Evolutionary conservation across 2,329 filamentous ascomycete species (phyloP), one percentile per base, ranked within the genome.

Genomic region (Alternaria sp.): DNA sequence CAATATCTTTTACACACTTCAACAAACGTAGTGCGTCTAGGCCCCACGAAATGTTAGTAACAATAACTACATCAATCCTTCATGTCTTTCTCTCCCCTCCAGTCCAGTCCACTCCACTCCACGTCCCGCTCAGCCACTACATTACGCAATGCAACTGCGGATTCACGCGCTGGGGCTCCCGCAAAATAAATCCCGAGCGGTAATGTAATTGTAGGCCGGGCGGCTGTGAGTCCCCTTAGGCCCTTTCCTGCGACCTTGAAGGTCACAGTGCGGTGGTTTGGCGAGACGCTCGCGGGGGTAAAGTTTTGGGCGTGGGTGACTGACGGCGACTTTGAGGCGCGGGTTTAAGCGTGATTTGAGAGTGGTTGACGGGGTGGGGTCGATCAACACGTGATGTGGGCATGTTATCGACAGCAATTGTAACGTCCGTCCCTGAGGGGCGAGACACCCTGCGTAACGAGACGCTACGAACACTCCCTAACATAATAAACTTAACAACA

Each of bases 401-500:
- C 37, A 3, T 40, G 17, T 17, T 2, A 21, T 40, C 7, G 37
- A n/a, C 17, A 40, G 17, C 37, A 21, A 40, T 40, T 40, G 17
- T 55, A 51, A 39, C 33, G 40, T 53, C 51, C 40, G 8, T 53
- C 40, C 51, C 28, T 50, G 14, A 3, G 31, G 13, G 14, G 5
- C 5, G 11, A 11, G n/a, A n/a, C n/a, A n/a, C n/a, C n/a, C n/a
- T n/a, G 53, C 36, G 53, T 56, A 37, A n/a, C 53, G 53, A 23
- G 33, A 56, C 28, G 29, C 24, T 29, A 37, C 17, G 8, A 14
- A 44, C 48, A 46, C 34, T 42, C 36, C 44, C 36, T 17, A 51
- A 23, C 45, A 56, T 17, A 56, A 56, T 36, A 56, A 51, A 23
- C 17, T 26, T 36, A 33, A 42, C 45, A 31, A 42, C 53, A 44